Conservation (phyloP, 2,329 filamentous ascomycete genomes). For the Claviceps fusiformis region DNA sequence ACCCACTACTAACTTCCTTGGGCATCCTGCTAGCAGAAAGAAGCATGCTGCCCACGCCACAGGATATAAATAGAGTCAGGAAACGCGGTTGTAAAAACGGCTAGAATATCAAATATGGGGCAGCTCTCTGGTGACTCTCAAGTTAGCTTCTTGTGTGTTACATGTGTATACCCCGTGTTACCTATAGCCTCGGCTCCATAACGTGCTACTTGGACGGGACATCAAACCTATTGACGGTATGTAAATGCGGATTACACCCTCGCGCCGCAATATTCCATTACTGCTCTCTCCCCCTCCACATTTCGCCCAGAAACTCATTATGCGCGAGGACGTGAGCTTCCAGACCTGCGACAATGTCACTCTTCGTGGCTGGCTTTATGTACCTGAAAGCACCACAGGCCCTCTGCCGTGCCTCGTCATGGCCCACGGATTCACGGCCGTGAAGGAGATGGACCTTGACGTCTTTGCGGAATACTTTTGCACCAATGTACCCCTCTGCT, state of each 20-base stretch:
- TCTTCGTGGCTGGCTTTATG: not conserved
- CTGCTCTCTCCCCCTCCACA: not conserved
- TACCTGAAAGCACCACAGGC: not conserved
- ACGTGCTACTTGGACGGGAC: not conserved
- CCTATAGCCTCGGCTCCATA: not conserved
- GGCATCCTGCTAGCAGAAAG: too few species aligned
- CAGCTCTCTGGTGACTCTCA: too few species aligned
- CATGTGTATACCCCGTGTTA: too few species aligned
- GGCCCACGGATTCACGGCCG: not conserved
- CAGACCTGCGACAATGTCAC: not conserved
- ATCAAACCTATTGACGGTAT: not conserved
- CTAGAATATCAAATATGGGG: too few species aligned
- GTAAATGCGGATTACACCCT: too few species aligned
- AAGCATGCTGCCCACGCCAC: too few species aligned
- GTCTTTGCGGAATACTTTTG: not conserved
- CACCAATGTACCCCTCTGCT: not conserved
- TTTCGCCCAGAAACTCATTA: not conserved
- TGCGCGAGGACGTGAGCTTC: not conserved
- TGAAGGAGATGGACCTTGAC: not conserved
- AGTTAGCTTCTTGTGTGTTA: too few species aligned
- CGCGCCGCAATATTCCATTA: not conserved
- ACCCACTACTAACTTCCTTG: too few species aligned
- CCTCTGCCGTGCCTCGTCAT: not conserved
- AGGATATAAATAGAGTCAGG: too few species aligned
- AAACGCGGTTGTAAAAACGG: too few species aligned